Percentiles rank a stretch among this genome's conserved stretches.
These are phyloP conservation scores for Aspergillus vadensis DNA, from an alignment of 2,329 filamentous ascomycete species.

Conservation along the genomic window DNA sequence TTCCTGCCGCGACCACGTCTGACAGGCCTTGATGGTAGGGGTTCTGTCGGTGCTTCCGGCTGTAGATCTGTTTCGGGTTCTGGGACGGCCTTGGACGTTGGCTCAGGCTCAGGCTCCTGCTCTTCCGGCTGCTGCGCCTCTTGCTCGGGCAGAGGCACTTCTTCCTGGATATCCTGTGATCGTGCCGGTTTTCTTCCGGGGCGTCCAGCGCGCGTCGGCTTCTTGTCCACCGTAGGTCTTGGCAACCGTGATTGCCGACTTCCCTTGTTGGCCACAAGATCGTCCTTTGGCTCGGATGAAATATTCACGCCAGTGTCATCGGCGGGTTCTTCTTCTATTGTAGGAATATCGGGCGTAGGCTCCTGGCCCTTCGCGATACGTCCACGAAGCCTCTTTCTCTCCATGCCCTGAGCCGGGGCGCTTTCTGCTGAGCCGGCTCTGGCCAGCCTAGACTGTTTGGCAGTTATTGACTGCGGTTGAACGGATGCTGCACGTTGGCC, in stretches of 20 bases:
- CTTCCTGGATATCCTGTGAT: slow-evolving; percentile 4
- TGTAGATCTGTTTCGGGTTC: slow-evolving; percentile 7
- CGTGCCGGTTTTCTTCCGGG: slow-evolving; percentile 9
- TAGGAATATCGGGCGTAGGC: background rate
- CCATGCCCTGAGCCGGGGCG: background rate
- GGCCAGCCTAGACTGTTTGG: background rate
- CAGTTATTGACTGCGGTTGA: background rate
- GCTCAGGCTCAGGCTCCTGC: background rate
- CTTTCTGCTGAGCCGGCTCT: slow-evolving; percentile 1
- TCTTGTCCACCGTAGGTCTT: slow-evolving; percentile 13
- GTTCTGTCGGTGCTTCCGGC: slow-evolving; percentile 5
- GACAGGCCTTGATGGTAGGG: background rate
- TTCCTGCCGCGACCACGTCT: slow-evolving; percentile 19
- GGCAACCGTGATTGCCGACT: background rate
- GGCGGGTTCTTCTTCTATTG: background rate
- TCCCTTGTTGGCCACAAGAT: background rate
- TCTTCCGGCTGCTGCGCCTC: background rate
- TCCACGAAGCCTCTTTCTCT: slow-evolving; percentile 9
- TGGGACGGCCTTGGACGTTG: background rate
- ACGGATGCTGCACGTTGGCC: slow-evolving; percentile 11
- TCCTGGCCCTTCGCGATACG: slow-evolving; percentile 14
- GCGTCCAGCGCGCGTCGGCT: slow-evolving; percentile 21
- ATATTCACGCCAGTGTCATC: slow-evolving; percentile 1
- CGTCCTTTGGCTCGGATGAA: slow-evolving; percentile 1
- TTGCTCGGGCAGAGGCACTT: background rate